Evolutionary conservation across 495 filamentous ascomycete species (phyloP).

Genomic region (Amorphotheca resinae): DNA sequence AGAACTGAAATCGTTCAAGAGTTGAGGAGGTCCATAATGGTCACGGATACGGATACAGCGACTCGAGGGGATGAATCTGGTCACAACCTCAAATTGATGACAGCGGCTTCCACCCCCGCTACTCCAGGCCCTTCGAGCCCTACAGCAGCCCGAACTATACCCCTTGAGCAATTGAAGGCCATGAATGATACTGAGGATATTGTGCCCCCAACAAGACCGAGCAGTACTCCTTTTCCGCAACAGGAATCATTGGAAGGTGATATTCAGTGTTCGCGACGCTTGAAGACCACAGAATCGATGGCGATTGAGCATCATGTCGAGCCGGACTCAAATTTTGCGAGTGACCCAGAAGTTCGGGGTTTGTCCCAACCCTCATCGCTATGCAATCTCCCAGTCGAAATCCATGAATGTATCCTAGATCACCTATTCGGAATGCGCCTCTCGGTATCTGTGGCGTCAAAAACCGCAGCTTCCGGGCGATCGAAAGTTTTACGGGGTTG

Average conservation of each 20-base stretch:
- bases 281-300: background rate
- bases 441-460: conserved; percentile 30
- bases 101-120: conserved; percentile 28
- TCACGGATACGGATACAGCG: conserved; percentile 3
- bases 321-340: background rate
- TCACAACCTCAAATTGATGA: conserved; percentile 24
- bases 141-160: conserved; percentile 31
- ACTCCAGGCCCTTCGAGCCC: conserved; percentile 39
- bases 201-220: conserved; percentile 38
- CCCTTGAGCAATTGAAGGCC: conserved; percentile 26
- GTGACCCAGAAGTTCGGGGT: background rate
- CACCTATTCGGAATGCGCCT: conserved; percentile 54
- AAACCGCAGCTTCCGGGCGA: conserved; percentile 29
- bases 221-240: conserved; percentile 44
- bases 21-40: conserved; percentile 1
- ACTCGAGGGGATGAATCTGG: conserved; percentile 8
- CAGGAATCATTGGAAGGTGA: conserved; percentile 27
- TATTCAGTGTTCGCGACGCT: conserved; percentile 12
- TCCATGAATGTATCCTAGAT: conserved; percentile 58
- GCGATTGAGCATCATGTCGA: background rate
- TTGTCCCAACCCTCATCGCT: conserved; percentile 24
- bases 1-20: no score
- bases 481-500: conserved; percentile 41
- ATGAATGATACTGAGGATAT: conserved; percentile 20
- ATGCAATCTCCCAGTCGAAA: conserved; percentile 50